phyloP scores from a whole-genome alignment of 345 rosid species.

The Salix viminalis region DNA sequence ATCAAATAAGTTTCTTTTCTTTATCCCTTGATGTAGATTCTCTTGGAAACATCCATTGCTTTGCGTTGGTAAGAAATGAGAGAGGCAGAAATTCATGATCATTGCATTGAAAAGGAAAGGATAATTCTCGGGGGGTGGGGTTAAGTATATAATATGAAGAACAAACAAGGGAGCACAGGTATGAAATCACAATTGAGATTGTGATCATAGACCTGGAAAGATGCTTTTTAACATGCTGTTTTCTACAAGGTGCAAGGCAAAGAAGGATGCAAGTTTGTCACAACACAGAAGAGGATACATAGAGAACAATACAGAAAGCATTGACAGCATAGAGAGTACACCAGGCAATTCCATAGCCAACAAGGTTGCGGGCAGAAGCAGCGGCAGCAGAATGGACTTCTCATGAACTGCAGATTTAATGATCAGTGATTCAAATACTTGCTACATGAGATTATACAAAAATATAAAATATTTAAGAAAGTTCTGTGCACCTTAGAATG shows the following conservation, averaged over 20 bases:
- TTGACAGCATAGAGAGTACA: slow-evolving; percentile 44
- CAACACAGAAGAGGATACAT: slow-evolving; percentile 86
- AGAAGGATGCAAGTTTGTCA: slow-evolving; percentile 66
- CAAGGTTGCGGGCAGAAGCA: slow-evolving; percentile 75
- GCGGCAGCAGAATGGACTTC: slow-evolving; percentile 91
- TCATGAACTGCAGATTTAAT: slow-evolving; percentile 72
- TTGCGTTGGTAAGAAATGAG: slow-evolving; percentile 48
- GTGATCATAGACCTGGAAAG: slow-evolving; percentile 6
- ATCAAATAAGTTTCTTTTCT: slow-evolving; percentile 48
- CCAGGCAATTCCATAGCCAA: slow-evolving; percentile 56
- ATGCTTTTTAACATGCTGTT: slow-evolving; percentile 17
- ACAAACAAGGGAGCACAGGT: slow-evolving; percentile 42
- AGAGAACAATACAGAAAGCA: slow-evolving; percentile 71
- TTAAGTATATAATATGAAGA: slow-evolving; percentile 63
- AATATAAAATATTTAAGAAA: background rate
- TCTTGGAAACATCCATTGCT: slow-evolving; percentile 52
- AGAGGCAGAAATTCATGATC: slow-evolving; percentile 69
- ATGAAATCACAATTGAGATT: slow-evolving; percentile 30
- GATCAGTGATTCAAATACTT: slow-evolving; percentile 1
- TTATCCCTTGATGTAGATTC: slow-evolving; percentile 22
- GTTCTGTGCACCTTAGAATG: slow-evolving; percentile 64
- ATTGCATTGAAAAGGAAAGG: slow-evolving; percentile 71
- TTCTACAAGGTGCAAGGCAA: slow-evolving; percentile 37
- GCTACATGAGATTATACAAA: background rate
- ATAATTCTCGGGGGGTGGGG: slow-evolving; percentile 43